Conservation (phyloP, 805 yeast genomes). For the Saturnispora zaruensis region DNA sequence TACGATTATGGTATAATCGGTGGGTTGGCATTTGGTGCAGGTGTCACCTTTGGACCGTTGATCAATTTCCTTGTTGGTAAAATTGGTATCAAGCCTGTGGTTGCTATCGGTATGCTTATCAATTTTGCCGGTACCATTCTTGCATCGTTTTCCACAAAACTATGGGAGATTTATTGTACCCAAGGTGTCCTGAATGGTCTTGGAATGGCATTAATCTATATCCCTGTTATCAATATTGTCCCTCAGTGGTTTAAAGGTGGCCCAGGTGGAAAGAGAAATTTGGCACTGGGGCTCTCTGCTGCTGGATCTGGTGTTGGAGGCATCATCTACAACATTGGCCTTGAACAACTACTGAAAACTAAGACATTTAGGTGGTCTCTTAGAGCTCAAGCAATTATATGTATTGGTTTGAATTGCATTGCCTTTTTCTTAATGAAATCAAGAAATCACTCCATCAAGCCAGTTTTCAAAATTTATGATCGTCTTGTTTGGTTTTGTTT, state of each 20-base stretch:
- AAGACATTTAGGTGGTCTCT: slow-evolving; percentile 41
- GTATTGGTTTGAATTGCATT: slow-evolving; percentile 27
- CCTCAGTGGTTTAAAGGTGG: slow-evolving; percentile 57
- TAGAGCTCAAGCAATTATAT: slow-evolving; percentile 38
- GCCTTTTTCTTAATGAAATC: slow-evolving; percentile 32
- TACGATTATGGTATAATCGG: slow-evolving; percentile 61
- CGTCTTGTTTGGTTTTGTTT: slow-evolving; percentile 28
- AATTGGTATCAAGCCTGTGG: slow-evolving; percentile 34
- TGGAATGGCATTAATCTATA: slow-evolving; percentile 47
- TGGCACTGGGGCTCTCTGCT: slow-evolving; percentile 40
- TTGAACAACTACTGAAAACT: slow-evolving; percentile 35
- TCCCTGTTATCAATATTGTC: slow-evolving; percentile 50
- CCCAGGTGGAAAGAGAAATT: slow-evolving; percentile 42
- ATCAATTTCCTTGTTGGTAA: slow-evolving; percentile 38
- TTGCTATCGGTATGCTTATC: slow-evolving; percentile 38
- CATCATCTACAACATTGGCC: slow-evolving; percentile 38
- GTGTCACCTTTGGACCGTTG: slow-evolving; percentile 41
- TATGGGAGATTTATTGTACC: slow-evolving; percentile 61
- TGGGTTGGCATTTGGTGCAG: slow-evolving; percentile 54
- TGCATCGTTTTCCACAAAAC: slow-evolving; percentile 48
- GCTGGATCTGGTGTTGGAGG: slow-evolving; percentile 51
- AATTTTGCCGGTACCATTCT: slow-evolving; percentile 49
- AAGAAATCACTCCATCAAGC: slow-evolving; percentile 30
- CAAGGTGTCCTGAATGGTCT: slow-evolving; percentile 60
- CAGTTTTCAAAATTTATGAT: slow-evolving; percentile 36